Base-by-base conservation (phyloP, 2,329 filamentous ascomycete genomes). In the Macrophomina phaseolina region DNA sequence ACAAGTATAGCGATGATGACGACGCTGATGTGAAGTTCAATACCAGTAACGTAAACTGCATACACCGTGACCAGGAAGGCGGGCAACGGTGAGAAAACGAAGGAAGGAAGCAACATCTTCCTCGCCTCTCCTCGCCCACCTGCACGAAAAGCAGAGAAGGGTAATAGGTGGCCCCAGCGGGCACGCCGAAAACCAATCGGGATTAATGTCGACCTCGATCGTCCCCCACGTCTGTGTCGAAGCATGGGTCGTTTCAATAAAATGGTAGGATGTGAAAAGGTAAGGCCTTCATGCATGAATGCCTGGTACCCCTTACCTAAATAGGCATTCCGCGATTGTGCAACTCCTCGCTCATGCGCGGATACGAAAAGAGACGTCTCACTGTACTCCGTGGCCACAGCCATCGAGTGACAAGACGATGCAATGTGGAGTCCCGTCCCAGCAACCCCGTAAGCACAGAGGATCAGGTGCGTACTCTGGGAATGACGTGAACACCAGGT, bases 401-500 rank as follows among this genome's bases (percentile, higher is more conserved):
- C 11, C 36, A 12, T 38, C 36, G 36, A 7, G 36, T 12, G 36
- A 38, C 36, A 38, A 38, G 36, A 38, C 36, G 11, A 38, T 23
- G 28, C 38, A 34, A 61, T 28, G 42, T 62, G 58, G 58, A 49
- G 30, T 30, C 58, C 36, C 23, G 23, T 23, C 7, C n/a, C 28
- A 12, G 42, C n/a, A 23, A 23, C 23, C n/a, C 46, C 8, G 58
- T 62, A 62, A 62, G 58, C 58, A 49, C 42, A 62, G 30, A 23
- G 16, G n/a, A 30, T 11, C 28, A 45, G 32, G 32, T 3, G 45
- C 8, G 58, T n/a, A 32, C 28, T 28, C 32, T 42, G 40, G 23
- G 16, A 36, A 49, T 16, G 18, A 12, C 8, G 11, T 8, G 12
- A 16, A n/a, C 46, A 28, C 36, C n/a, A 49, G n/a, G 46, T 45